phyloP scores from a whole-genome alignment of 495 filamentous ascomycete species.

The Penicillium paxilli region DNA sequence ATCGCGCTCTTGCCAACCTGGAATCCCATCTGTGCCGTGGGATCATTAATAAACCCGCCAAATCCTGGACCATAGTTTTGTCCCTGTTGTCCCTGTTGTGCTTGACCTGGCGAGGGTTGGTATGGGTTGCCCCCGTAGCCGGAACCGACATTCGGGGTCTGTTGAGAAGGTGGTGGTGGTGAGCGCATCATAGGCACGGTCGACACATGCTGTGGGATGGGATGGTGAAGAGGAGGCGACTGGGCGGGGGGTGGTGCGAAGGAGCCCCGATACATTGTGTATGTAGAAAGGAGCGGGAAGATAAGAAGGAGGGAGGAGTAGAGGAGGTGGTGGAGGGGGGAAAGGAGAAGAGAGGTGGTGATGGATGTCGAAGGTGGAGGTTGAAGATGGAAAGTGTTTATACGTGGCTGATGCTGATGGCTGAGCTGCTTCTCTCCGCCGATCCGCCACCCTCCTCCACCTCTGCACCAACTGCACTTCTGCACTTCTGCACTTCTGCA shows the following conservation, averaged over 20 bases:
- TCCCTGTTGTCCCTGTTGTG: slow-evolving; percentile 7
- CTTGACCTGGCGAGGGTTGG: slow-evolving; percentile 52
- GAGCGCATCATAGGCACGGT: slow-evolving; percentile 98
- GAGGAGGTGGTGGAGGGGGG: slow-evolving; percentile 9
- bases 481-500: slow-evolving; percentile 3
- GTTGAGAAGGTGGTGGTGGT: slow-evolving; percentile 84
- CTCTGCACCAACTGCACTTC: slow-evolving; percentile 4
- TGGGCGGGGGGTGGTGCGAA: slow-evolving; percentile 76
- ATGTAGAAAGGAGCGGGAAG: slow-evolving; percentile 4
- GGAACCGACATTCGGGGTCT: slow-evolving; percentile 55
- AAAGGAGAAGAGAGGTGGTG: slow-evolving; percentile 5
- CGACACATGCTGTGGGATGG: slow-evolving; percentile 96
- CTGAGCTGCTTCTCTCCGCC: slow-evolving; percentile 22
- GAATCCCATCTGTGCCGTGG: slow-evolving; percentile 93
- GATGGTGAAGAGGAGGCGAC: slow-evolving; percentile 96
- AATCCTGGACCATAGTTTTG: slow-evolving; percentile 69
- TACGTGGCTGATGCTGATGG: slow-evolving; percentile 48
- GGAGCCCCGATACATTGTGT: slow-evolving; percentile 75
- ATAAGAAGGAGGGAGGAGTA: slow-evolving; percentile 2
- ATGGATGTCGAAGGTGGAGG: slow-evolving; percentile 7
- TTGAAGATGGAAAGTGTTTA: slow-evolving; percentile 30
- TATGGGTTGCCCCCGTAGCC: slow-evolving; percentile 74
- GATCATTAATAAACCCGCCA: slow-evolving; percentile 90
- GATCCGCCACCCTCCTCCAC: slow-evolving; percentile 33
- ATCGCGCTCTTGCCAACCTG: slow-evolving; percentile 92